Conservation (phyloP, 306 rosid species). For the Gastrolobium bilobum region DNA sequence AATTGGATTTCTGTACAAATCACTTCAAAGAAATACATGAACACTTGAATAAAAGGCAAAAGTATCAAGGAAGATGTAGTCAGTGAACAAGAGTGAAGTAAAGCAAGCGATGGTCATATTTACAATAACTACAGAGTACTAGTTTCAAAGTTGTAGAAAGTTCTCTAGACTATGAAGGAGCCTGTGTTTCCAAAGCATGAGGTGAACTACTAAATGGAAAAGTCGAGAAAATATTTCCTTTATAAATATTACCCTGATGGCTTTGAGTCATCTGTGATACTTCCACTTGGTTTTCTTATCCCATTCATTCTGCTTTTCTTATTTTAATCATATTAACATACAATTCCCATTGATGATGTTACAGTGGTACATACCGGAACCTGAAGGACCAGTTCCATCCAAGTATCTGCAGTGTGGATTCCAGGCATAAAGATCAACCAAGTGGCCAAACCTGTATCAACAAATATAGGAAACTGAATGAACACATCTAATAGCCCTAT, state of each 20-base stretch:
- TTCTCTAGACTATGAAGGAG: conserved; percentile 18
- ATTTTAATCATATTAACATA: conserved; percentile 32
- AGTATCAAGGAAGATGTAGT: background rate
- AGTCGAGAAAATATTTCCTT: conserved; percentile 25
- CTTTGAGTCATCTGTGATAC: conserved; percentile 10
- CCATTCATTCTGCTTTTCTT: conserved; percentile 17
- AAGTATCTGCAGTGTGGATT: conserved; percentile 93
- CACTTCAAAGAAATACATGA: background rate
- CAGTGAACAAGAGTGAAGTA: conserved; percentile 33
- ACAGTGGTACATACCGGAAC: conserved; percentile 53
- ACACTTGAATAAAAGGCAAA: conserved; percentile 1
- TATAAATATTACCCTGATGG: background rate
- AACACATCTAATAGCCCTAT: conserved; percentile 1
- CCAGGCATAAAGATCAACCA: conserved; percentile 94
- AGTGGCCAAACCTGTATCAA: conserved; percentile 80
- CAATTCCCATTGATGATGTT: conserved; percentile 18
- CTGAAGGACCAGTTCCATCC: conserved; percentile 91
- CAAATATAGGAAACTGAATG: conserved; percentile 25
- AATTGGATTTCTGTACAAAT: conserved; percentile 12
- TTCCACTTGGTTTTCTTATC: conserved; percentile 19
- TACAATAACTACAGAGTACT: conserved; percentile 16
- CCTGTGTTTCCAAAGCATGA: conserved; percentile 20
- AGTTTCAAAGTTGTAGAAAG: conserved; percentile 34
- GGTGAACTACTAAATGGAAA: conserved; percentile 8
- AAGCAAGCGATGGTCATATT: conserved; percentile 33